A percentile compares a stretch with the other conserved stretches of the same genome.
Conservation (phyloP, 352 stramenopile genomes). For the Phytophthora sp. region DNA sequence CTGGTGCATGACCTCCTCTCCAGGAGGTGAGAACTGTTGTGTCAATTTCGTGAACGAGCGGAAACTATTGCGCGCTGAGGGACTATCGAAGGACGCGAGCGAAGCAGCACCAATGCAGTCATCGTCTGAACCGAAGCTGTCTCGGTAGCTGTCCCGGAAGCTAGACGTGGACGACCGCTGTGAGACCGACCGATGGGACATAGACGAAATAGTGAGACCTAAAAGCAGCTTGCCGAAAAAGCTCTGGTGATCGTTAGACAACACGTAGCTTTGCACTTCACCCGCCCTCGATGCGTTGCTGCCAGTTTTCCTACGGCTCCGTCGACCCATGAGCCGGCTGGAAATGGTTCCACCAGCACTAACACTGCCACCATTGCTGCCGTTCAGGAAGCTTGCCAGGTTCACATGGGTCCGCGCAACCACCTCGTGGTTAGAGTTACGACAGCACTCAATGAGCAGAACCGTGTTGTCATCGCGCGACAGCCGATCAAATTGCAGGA, state of each 20-base stretch:
- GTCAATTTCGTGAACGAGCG: slow-evolving; percentile 49
- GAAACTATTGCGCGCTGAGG: slow-evolving; percentile 35
- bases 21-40: slow-evolving; percentile 29
- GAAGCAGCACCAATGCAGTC: slow-evolving; percentile 20
- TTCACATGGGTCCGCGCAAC: slow-evolving; percentile 86
- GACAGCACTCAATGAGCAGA: slow-evolving; percentile 83
- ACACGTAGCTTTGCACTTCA: slow-evolving; percentile 71
- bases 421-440: slow-evolving; percentile 73
- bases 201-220: slow-evolving; percentile 64
- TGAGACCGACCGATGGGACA: slow-evolving; percentile 58
- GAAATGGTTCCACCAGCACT: slow-evolving; percentile 24
- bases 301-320: slow-evolving; percentile 26
- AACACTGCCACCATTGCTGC: slow-evolving; percentile 9
- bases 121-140: slow-evolving; percentile 42
- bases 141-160: slow-evolving; percentile 32
- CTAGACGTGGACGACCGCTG: slow-evolving; percentile 37
- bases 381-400: slow-evolving; percentile 81
- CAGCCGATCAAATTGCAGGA: slow-evolving; percentile 83
- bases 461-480: slow-evolving; percentile 88
- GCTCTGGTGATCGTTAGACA: slow-evolving; percentile 84
- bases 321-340: slow-evolving; percentile 31
- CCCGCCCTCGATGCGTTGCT: slow-evolving; percentile 24
- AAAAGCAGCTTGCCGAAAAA: slow-evolving; percentile 86
- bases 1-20: slow-evolving; percentile 86
- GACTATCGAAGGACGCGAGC: slow-evolving; percentile 25